Percentiles rank a stretch among this genome's conserved stretches.
These are phyloP conservation scores for Coprinellus aureogranulatus DNA, from an alignment of 768 basidiomycete species.

Conservation along the genomic window DNA sequence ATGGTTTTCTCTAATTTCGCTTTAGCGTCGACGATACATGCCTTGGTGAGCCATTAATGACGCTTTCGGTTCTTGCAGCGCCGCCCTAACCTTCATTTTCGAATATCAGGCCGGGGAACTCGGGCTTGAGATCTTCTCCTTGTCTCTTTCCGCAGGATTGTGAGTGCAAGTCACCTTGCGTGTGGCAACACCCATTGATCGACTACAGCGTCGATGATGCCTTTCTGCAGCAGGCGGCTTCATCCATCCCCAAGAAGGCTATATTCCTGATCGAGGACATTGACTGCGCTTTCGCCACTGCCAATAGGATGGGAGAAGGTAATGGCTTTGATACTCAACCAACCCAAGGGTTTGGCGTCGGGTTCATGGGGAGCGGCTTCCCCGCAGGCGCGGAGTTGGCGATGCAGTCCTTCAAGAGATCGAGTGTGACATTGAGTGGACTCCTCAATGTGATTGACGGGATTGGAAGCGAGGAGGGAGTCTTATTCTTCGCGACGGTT, in stretches of 20 bases:
- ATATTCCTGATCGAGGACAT: slow-evolving; percentile 63
- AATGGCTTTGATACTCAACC: slow-evolving; percentile 35
- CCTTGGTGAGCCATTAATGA: slow-evolving; percentile 31
- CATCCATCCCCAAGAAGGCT: slow-evolving; percentile 47
- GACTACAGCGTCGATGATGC: slow-evolving; percentile 46
- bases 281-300: slow-evolving; percentile 48
- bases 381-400: slow-evolving; percentile 1
- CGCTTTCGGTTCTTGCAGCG: neutral
- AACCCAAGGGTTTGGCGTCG: neutral
- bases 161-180: slow-evolving; percentile 27
- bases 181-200: neutral
- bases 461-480: slow-evolving; percentile 60
- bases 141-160: slow-evolving; percentile 50
- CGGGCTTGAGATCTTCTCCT: slow-evolving; percentile 77
- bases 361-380: slow-evolving; percentile 1
- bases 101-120: slow-evolving; percentile 59
- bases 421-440: slow-evolving; percentile 50
- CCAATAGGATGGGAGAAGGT: slow-evolving; percentile 27
- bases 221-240: slow-evolving; percentile 43
- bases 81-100: too few species aligned
- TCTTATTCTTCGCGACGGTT: slow-evolving; percentile 59
- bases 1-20: slow-evolving; percentile 28
- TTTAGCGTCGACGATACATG: slow-evolving; percentile 54
- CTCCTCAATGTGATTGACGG: slow-evolving; percentile 61
- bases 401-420: slow-evolving; percentile 14